A percentile compares a stretch with the other conserved stretches of the same genome.
These are phyloP conservation scores for Cardiospermum halicacabum DNA, from an alignment of 345 rosid species.

Conservation along the genomic window DNA sequence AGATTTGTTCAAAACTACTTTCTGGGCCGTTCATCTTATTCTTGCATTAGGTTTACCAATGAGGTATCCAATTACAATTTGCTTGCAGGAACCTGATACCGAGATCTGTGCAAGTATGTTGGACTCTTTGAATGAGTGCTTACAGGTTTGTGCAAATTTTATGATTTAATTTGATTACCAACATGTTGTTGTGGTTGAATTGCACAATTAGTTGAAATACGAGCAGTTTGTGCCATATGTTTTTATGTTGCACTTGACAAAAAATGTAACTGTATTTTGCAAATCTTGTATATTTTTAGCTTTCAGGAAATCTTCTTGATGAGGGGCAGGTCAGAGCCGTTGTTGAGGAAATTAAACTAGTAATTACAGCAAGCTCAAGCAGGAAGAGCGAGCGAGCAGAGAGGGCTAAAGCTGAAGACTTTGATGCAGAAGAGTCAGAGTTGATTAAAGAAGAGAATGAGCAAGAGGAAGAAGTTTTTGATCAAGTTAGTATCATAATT, in stretches of 20 bases:
- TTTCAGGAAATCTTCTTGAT: constrained; percentile 72
- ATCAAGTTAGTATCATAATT: constrained; percentile 74
- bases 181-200: not conserved
- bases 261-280: constrained; percentile 2
- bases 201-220: no score
- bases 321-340: constrained; percentile 86
- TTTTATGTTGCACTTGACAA: not conserved
- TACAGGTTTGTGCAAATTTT: constrained; percentile 57
- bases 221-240: not conserved
- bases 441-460: constrained; percentile 98
- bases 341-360: constrained; percentile 89
- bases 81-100: constrained; percentile 91
- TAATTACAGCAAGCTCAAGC: constrained; percentile 93
- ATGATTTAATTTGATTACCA: not conserved
- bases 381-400: constrained; percentile 92
- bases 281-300: constrained; percentile 41
- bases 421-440: constrained; percentile 97
- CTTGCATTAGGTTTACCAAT: not conserved
- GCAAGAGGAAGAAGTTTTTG: constrained; percentile 99
- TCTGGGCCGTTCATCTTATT: not conserved
- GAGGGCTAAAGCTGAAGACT: constrained; percentile 93
- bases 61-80: constrained; percentile 15
- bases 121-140: constrained; percentile 93
- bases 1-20: not conserved
- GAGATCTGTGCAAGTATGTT: constrained; percentile 96